These are phyloP conservation scores for Chrysochromulina tobinii DNA, from an alignment of 78 protist genomes.

Conservation along the genomic window DNA sequence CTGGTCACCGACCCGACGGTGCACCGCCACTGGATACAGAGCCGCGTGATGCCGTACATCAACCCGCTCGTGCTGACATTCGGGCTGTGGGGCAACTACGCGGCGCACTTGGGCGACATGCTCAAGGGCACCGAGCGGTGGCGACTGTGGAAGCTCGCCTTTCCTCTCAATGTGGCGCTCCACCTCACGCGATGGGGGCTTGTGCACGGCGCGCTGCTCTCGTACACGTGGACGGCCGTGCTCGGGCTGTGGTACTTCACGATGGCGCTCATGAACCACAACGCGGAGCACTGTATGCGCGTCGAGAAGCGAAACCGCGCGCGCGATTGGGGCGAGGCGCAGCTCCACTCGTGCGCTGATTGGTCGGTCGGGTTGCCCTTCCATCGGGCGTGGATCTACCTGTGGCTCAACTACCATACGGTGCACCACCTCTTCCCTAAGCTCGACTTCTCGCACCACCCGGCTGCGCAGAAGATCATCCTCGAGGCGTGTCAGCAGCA, in stretches of 20 bases:
- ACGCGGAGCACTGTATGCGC: background rate
- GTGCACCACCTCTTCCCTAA: background rate
- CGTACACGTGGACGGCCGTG: background rate
- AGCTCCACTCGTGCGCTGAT: background rate
- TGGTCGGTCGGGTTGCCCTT: background rate
- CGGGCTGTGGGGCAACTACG: background rate
- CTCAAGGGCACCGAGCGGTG: background rate
- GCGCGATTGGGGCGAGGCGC: constrained; percentile 20
- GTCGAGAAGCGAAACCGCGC: background rate
- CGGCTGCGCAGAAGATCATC: background rate
- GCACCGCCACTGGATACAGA: background rate
- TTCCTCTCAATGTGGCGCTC: background rate
- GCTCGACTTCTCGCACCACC: background rate
- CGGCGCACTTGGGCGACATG: background rate
- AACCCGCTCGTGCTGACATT: background rate
- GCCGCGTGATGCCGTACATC: background rate
- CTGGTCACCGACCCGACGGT: constrained; percentile 12
- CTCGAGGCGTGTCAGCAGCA: background rate
- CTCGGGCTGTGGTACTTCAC: background rate
- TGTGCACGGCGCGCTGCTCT: background rate
- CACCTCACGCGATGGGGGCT: background rate
- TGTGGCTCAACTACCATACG: constrained; percentile 1
- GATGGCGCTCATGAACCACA: background rate
- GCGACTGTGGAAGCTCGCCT: background rate
- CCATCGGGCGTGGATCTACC: background rate